Conservation (phyloP, 805 yeast genomes). For the Starmera pachycereana region DNA sequence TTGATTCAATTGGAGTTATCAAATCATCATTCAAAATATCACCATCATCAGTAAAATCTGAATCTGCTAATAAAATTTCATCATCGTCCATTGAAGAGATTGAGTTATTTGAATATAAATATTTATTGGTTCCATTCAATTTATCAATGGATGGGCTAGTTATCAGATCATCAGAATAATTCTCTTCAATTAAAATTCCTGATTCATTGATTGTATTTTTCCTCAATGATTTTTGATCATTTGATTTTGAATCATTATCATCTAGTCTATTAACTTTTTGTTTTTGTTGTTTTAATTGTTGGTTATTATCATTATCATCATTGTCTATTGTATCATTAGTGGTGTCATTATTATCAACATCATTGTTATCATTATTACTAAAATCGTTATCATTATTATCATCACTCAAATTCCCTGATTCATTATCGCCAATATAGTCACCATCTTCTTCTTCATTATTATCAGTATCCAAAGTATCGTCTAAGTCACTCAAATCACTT, state of each 20-base stretch:
- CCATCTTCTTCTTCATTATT: conserved; percentile 2
- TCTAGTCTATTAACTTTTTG: background rate
- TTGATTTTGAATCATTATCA: too few species aligned
- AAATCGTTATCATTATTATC: conserved; percentile 5
- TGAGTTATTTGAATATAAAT: conserved; percentile 8
- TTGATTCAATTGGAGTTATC: background rate
- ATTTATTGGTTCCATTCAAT: conserved; percentile 7
- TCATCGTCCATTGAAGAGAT: conserved; percentile 21
- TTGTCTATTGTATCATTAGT: too few species aligned
- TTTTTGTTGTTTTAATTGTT: conserved; percentile 1
- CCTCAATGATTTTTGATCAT: too few species aligned
- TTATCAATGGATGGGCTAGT: conserved; percentile 8
- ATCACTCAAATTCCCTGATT: background rate
- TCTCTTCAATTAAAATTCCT: conserved; percentile 16
- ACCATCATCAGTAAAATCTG: conserved; percentile 29
- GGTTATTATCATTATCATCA: conserved; percentile 6
- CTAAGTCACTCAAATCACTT: conserved; percentile 2
- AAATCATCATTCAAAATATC: conserved; percentile 27
- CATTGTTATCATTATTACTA: conserved; percentile 8
- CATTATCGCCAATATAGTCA: conserved; percentile 3
- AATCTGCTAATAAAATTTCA: conserved; percentile 13
- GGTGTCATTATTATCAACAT: conserved; percentile 18
- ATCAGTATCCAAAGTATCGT: background rate
- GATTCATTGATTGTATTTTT: conserved; percentile 1
- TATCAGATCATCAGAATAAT: conserved; percentile 12